These are phyloP conservation scores for Yamadazyma sp. DNA, from an alignment of 805 yeast genomes.

Conservation along the genomic window DNA sequence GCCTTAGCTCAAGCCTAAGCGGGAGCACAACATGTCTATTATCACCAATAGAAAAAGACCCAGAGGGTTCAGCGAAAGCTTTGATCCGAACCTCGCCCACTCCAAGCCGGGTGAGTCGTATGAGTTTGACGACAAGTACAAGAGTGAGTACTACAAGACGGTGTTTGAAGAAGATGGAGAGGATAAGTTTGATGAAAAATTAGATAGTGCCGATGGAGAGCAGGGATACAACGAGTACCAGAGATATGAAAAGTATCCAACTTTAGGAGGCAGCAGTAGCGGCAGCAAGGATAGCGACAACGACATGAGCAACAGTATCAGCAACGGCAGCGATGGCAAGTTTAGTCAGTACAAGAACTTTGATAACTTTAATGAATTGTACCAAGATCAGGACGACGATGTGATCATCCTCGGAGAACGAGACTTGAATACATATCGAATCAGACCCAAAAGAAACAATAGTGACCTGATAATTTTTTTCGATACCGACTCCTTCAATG, in stretches of 20 bases:
- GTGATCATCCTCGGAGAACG: conserved; percentile 39
- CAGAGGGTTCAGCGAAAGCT: conserved; percentile 44
- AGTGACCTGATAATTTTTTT: conserved; percentile 36
- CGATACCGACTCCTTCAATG: conserved; percentile 41
- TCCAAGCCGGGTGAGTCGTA: conserved; percentile 8
- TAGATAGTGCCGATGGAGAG: no score
- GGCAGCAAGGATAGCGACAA: no score
- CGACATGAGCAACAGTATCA: no score
- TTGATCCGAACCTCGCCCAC: conserved; percentile 14
- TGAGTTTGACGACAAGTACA: conserved; percentile 1
- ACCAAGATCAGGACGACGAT: conserved; percentile 30
- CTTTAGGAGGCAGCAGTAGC: no score
- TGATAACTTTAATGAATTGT: conserved; percentile 4
- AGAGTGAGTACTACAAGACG: conserved; percentile 12
- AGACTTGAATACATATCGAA: conserved; percentile 15
- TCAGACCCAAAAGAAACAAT: conserved; percentile 26
- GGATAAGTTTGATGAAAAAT: no score
- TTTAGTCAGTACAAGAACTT: conserved; percentile 7
- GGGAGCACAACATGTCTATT: conserved; percentile 32
- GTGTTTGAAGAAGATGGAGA: conserved; percentile 15
- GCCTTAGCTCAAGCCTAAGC: no score
- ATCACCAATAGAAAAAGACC: conserved; percentile 46
- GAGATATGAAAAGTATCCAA: no score
- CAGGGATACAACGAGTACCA: no score
- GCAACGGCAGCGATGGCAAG: no score